Conservation (phyloP, 768 basidiomycete genomes). For the Macrolepiota albuminosa region DNA sequence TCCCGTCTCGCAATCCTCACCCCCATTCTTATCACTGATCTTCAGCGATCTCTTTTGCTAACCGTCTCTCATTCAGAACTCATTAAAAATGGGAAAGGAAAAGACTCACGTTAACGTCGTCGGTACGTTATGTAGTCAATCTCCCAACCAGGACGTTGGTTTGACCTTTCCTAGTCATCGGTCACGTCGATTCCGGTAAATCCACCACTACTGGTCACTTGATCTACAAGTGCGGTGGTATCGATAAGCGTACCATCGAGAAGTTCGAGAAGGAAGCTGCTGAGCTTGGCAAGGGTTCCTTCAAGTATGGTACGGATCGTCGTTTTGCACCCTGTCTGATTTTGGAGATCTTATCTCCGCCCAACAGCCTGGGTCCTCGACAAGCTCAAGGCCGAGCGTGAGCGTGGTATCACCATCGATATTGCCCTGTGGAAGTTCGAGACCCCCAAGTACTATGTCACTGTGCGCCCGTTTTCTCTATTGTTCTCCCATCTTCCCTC, state of each 20-base stretch:
- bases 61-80: constrained; percentile 37
- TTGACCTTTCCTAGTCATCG: constrained; percentile 67
- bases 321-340: constrained; percentile 8
- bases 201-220: constrained; percentile 99
- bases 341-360: constrained; percentile 17
- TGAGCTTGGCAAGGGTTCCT: constrained; percentile 99
- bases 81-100: constrained; percentile 89
- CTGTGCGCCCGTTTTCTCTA: constrained; percentile 45
- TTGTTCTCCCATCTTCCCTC: constrained; percentile 3
- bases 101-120: constrained; percentile 97
- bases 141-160: constrained; percentile 19
- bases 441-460: constrained; percentile 94
- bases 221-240: constrained; percentile 99
- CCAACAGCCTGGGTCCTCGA: constrained; percentile 95
- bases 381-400: constrained; percentile 99
- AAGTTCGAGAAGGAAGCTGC: constrained; percentile 99
- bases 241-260: constrained; percentile 99
- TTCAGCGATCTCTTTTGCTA: constrained; percentile 23
- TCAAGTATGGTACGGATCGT: constrained; percentile 80
- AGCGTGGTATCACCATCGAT: constrained; percentile 99
- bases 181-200: constrained; percentile 99
- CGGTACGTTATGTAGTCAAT: constrained; percentile 53
- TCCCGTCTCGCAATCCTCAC: constrained; percentile 19
- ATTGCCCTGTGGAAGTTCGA: constrained; percentile 99
- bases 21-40: constrained; percentile 11